Base-by-base conservation (phyloP, 495 filamentous ascomycete genomes). In the Hypoxylon cercidicola region DNA sequence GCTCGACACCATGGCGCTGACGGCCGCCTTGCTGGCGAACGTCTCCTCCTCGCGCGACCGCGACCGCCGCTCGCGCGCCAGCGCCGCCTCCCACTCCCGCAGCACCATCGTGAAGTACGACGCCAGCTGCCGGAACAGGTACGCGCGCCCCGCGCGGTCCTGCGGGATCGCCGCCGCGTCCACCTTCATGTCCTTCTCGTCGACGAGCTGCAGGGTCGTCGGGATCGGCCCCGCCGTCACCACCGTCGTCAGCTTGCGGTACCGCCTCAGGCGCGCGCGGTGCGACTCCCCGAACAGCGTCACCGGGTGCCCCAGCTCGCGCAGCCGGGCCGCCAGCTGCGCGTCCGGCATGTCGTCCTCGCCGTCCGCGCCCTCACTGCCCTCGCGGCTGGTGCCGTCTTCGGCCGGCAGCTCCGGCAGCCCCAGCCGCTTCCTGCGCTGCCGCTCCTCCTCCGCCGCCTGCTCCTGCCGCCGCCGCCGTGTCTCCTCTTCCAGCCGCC, bases 71-170 rank as follows among this genome's bases (percentile, higher is more conserved):
- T 94, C 90, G 23, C 83, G 81, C 4, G 89, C 87, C 43, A 99
- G 82, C 37, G 93, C 92, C 23, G 76, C 51, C 64, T 90, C 88
- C 96, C 96, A 99, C 75, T 96, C 95, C 30, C 79, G 82, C 37
- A 99, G 80, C 16, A 99, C 87, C 88, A 99, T 90, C 61, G 89
- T 91, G 81, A 99, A 98, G 74, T 96, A 99, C 12, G 89, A 91
- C 4, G 89, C 89, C 55, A 99, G 82, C 77, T 99, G 95, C 0
- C 93, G 85, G 83, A 89, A 93, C 34, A 99, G 78, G 72, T 87
- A 89, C 18, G 81, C 74, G 10, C 85, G 84, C 0, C 75, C 85
- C 12, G 82, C 82, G 71, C 77, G 67, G 72, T 87, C 88, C 2
- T 77, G 75, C 3, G 87, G 70, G 6, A 87, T 91, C 41, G 89